phyloP scores from a whole-genome alignment of 1,284 basidiomycete genomes.

The Sutorius eximius region DNA sequence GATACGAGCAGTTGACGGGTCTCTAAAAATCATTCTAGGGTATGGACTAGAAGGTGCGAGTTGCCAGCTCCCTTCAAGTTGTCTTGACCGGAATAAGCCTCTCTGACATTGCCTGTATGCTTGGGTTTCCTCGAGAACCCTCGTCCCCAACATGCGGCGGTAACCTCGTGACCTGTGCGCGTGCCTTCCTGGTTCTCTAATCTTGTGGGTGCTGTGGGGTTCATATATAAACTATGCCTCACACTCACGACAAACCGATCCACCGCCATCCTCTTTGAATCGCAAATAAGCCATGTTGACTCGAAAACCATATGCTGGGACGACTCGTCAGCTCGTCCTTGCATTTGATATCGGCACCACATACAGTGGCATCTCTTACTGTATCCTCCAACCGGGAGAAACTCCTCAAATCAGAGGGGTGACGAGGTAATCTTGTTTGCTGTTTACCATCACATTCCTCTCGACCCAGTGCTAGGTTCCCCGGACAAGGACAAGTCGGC shows the following conservation, averaged over 20 bases:
- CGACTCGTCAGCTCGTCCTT: background rate
- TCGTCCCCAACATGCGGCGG: constrained; percentile 1
- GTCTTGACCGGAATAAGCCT: constrained; percentile 9
- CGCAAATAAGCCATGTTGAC: no score
- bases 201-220: no score
- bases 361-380: background rate
- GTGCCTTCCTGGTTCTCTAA: no score
- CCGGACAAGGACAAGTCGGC: background rate
- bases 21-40: no score
- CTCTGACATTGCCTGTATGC: background rate
- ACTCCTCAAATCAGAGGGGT: background rate
- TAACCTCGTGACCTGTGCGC: no score
- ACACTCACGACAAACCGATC: no score
- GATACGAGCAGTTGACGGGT: no score
- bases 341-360: background rate
- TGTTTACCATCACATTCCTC: background rate
- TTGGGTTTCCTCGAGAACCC: background rate
- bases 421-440: background rate
- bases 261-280: no score
- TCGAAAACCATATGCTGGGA: no score
- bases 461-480: background rate
- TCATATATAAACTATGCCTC: no score
- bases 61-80: no score
- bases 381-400: background rate
- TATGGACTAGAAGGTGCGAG: no score